phyloP scores from a whole-genome alignment of 1,284 basidiomycete genomes.

The Trichosporon sp. region DNA sequence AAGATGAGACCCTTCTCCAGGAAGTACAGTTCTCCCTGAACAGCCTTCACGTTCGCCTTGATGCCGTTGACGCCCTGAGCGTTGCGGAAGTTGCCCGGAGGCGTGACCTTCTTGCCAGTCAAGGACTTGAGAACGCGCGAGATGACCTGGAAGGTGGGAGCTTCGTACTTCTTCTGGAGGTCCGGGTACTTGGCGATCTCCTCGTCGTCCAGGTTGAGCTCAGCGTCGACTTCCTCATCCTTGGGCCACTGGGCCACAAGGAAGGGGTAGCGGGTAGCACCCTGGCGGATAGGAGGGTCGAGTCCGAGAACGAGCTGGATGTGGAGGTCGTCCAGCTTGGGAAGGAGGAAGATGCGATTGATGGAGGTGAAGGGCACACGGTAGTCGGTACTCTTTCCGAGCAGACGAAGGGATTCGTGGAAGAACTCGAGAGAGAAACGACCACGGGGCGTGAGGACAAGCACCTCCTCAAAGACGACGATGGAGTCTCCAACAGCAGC shows the following conservation, averaged over 20 bases:
- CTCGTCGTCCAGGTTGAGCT: slow-evolving; percentile 81
- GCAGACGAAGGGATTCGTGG: slow-evolving; percentile 83
- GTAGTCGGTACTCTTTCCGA: slow-evolving; percentile 99
- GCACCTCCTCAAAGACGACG: slow-evolving; percentile 91
- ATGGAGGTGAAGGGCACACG: slow-evolving; percentile 91
- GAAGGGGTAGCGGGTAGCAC: slow-evolving; percentile 96
- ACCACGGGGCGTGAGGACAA: slow-evolving; percentile 93
- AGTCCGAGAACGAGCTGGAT: slow-evolving; percentile 89
- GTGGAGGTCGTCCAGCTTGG: slow-evolving; percentile 90
- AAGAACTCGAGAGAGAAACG: slow-evolving; percentile 99
- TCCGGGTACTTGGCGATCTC: slow-evolving; percentile 53
- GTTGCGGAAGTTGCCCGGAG: slow-evolving; percentile 74
- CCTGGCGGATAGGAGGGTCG: slow-evolving; percentile 91
- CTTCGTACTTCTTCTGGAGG: slow-evolving; percentile 59
- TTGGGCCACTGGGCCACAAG: slow-evolving; percentile 95
- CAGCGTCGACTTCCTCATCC: slow-evolving; percentile 95
- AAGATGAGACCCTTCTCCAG: slow-evolving; percentile 98
- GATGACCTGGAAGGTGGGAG: slow-evolving; percentile 92
- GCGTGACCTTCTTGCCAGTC: slow-evolving; percentile 84
- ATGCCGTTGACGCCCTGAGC: slow-evolving; percentile 57
- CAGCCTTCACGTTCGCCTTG: slow-evolving; percentile 96
- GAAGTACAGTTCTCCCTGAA: slow-evolving; percentile 95
- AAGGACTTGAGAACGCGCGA: slow-evolving; percentile 90
- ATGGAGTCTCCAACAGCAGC: slow-evolving; percentile 89
- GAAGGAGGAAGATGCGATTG: slow-evolving; percentile 84